Evolutionary conservation across 106 monocot species (phyloP), one percentile per base, ranked within the genome.

Genomic region (Dioscorea zingiberensis): DNA sequence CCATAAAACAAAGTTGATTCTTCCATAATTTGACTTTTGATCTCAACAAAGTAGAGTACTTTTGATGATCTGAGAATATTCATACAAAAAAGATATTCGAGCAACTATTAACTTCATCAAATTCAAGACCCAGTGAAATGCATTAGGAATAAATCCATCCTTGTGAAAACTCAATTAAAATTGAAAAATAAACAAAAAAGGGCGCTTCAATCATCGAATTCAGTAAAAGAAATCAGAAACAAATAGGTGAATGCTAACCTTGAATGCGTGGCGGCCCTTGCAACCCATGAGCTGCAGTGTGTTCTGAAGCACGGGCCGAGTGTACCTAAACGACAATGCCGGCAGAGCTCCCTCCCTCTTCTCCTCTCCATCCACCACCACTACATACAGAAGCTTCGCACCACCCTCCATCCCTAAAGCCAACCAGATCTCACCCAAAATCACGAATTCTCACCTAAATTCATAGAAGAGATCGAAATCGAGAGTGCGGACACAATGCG

Each of bases 211-310:
- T n/a, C n/a, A n/a, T n/a, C n/a, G n/a, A n/a, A n/a, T n/a, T n/a
- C n/a, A n/a, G n/a, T n/a, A n/a, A 13, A 32, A 18, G 18, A 38
- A 16, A 1, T 6, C 32, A 30, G 29, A 3, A 29, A 18, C 27
- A 13, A 11, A n/a, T n/a, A 27, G 30, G 32, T 32, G 13, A 38
- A 62, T 9, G 32, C 2, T 10, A 38, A 93, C 93, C 83, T 93
- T 88, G 80, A 93, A 93, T 55, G 93, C 88, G 53, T 93, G 93
- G 28, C 93, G 84, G 25, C 88, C 75, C 73, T 85, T 90, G 80
- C 90, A 87, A 12, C 90, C 90, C 79, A 94, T 90, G 57, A 94
- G 73, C 72, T 87, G 94, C 28, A 87, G 82, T 19, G 86, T 80
- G 79, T 86, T 84, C 77, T 90, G 89, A 51, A 94, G 83, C 65